Evolutionary conservation across 371 early-diverging fungal genomes (phyloP), one percentile per base, ranked within the genome.

Genomic region (Smittium culicis): DNA sequence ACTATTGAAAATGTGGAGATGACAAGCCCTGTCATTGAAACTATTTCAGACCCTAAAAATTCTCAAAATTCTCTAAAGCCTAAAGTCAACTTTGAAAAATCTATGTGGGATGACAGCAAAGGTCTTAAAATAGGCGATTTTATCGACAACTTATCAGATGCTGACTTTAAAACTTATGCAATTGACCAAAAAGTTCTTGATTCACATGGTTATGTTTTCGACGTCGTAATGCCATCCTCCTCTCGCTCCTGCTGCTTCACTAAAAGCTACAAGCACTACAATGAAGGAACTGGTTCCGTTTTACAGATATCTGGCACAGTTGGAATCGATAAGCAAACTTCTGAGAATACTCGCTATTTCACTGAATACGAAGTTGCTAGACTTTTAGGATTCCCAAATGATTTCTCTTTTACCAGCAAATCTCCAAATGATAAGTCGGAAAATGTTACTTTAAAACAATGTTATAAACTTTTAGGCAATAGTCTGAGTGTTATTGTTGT

Each of bases 161-260:
- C 67, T 59, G 56, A 35, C 30, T 75, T 45, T 28, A 67, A 55
- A 3, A 59, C 20, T 0, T 70, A 67, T 61, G 66, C 70, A 34
- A 64, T 72, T n/a, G 67, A 35, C 27, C 68, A 65, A 54, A 72
- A 82, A 79, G 73, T 80, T 0, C 72, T 87, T 14, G 62, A 62
- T 62, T 14, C 27, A 2, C 71, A 25, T 68, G 62, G 62, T 5
- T 62, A 62, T 58, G 67, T 59, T 5, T 61, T 66, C 76, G 92
- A 91, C 73, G 86, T 91, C 35, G 88, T 89, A 8, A 86, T 85
- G 54, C 82, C 82, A 2, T 70, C 73, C 28, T 80, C 79, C 11
- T 78, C 70, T 32, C 79, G 88, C 31, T 84, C 88, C 31, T 89
- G 89, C 66, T 92, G 92, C 71, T 92, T 92, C 71, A 92, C 92